Base-by-base conservation (phyloP, 495 filamentous ascomycete genomes). In the Penicillium bialowiezense region DNA sequence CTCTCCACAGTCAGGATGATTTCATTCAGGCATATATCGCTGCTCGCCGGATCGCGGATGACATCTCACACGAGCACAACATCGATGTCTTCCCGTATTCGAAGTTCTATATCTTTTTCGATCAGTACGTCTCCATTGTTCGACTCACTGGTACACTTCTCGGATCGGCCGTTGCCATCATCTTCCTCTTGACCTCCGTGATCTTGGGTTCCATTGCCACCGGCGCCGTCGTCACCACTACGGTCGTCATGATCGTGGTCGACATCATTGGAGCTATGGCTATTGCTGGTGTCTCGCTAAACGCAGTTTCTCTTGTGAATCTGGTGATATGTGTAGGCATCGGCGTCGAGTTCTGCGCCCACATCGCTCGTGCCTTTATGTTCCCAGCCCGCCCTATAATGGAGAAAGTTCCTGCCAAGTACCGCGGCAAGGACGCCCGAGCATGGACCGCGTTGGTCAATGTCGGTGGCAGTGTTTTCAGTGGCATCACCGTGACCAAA, bases 81-180 rank as follows among this genome's bases (percentile, higher is more conserved):
- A 81, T 89, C 36, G 78, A 86, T 19, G 83, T 97, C 42, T 98
- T 97, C 77, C 91, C 93, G 0, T 98, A 98, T 66, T 89, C 86
- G 34, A 86, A 97, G 56, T 91, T 93, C 64, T 98, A 98, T 72
- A 91, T 98, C 57, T 98, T 97, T 79, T 97, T 98, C 64, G 92
- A 98, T 70, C 93, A 97, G 63, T 98, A 98, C 65, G 77, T 88
- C 2, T 78, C 81, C 48, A 97, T 98, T 54, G 83, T 93, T 26
- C 75, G 70, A 20, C 78, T 97, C 4, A 89, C 93, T 0, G 83
- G 78, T 5, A 79, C 86, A 1, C 80, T 98, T 7, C 76, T 98
- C 44, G 84, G 89, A 29, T 86, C 87, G 5, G 93, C 90, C 0
- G 73, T 96, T 17, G 88, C 75, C 20, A 87, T 91, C 54, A 92